Conservation (phyloP, 129 eudicot species). For the Helichrysum umbraculigerum region DNA sequence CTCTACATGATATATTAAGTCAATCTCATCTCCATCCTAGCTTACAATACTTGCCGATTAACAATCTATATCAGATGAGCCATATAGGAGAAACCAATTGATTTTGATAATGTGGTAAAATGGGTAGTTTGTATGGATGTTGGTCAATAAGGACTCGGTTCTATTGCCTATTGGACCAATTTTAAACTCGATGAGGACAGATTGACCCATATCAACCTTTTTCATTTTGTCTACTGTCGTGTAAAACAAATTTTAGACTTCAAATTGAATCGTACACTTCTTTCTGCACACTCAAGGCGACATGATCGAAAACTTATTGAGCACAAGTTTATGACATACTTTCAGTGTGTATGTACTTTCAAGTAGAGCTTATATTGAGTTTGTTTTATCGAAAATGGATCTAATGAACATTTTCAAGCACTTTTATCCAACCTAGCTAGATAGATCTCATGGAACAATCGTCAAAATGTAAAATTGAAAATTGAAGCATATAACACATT, state of each 20-base stretch:
- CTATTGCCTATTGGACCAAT: neutral
- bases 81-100: neutral
- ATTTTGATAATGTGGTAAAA: neutral
- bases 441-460: no score
- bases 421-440: no score
- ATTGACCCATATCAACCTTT: neutral
- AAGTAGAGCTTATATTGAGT: neutral
- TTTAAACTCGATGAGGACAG: neutral
- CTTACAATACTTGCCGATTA: neutral
- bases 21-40: neutral
- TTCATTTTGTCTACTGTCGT: neutral
- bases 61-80: neutral
- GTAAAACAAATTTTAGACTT: no score
- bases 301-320: neutral
- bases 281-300: no score
- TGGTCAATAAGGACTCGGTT: neutral
- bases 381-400: neutral
- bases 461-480: no score
- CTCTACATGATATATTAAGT: neutral
- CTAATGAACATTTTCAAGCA: no score
- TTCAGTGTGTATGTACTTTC: neutral
- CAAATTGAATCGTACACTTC: neutral
- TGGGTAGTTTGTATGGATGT: neutral
- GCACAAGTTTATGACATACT: neutral
- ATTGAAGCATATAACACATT: no score